Percentiles rank a stretch among this genome's conserved stretches.
Conservation (phyloP, 2,329 filamentous ascomycete genomes). For the Fusarium sp. region DNA sequence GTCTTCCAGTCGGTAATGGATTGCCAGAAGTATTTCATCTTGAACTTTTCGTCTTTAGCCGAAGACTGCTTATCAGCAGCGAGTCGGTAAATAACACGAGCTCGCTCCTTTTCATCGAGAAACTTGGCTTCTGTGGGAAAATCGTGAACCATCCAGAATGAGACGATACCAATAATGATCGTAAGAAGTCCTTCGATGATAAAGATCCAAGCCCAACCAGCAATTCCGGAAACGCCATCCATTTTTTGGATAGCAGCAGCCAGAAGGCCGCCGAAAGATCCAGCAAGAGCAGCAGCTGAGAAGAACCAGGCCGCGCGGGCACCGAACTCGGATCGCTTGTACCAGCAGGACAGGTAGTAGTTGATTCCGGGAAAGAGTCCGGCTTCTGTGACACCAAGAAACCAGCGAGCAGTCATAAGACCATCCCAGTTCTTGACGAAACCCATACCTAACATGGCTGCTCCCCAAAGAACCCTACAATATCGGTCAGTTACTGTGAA, state of each 20-base stretch:
- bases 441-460: conserved; percentile 76
- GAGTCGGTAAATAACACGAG: conserved; percentile 77
- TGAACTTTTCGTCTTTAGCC: conserved; percentile 81
- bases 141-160: conserved; percentile 84
- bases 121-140: conserved; percentile 83
- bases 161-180: conserved; percentile 72
- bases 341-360: conserved; percentile 88
- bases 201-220: conserved; percentile 75
- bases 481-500: not conserved
- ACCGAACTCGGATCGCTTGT: conserved; percentile 81
- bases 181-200: conserved; percentile 78
- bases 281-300: conserved; percentile 81
- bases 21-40: conserved; percentile 76
- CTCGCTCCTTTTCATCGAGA: conserved; percentile 75
- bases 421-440: conserved; percentile 72
- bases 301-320: conserved; percentile 87
- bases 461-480: conserved; percentile 71
- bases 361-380: conserved; percentile 82
- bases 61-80: conserved; percentile 77
- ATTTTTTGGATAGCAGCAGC: conserved; percentile 78
- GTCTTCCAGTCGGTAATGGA: conserved; percentile 88
- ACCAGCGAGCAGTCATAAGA: conserved; percentile 75
- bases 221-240: conserved; percentile 68
- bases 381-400: conserved; percentile 79
- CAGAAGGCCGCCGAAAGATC: conserved; percentile 80